Evolutionary conservation across 805 yeast species (phyloP).

Genomic region (Saturnispora silvae): DNA sequence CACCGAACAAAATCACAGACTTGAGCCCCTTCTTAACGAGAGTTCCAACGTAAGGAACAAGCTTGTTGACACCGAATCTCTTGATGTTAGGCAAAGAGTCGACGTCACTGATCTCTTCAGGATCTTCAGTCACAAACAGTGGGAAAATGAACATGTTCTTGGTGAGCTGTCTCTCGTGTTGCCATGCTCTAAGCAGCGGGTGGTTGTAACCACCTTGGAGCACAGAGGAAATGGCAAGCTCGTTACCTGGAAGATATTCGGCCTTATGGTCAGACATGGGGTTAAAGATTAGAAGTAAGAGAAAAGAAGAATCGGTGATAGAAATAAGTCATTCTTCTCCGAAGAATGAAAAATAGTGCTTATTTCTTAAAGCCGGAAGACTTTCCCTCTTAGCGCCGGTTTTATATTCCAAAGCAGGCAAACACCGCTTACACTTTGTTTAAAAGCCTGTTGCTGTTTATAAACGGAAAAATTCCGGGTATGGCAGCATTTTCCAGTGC

Average conservation of each 20-base stretch:
- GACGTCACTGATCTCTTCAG: slow-evolving; percentile 68
- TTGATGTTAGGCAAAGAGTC: slow-evolving; percentile 80
- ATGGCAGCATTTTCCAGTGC: too few species aligned
- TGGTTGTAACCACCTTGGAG: slow-evolving; percentile 93
- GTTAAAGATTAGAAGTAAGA: not conserved
- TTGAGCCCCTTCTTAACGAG: slow-evolving; percentile 73
- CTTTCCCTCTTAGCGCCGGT: too few species aligned
- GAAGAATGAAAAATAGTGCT: too few species aligned
- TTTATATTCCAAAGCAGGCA: too few species aligned
- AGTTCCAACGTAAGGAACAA: slow-evolving; percentile 58
- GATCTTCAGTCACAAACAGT: slow-evolving; percentile 68
- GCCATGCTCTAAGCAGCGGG: slow-evolving; percentile 86
- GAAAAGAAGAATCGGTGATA: not conserved
- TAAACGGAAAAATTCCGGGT: too few species aligned
- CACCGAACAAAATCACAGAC: slow-evolving; percentile 88
- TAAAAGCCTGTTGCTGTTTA: too few species aligned
- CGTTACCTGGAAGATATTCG: slow-evolving; percentile 48
- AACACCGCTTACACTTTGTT: too few species aligned
- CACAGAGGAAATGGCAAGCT: slow-evolving; percentile 59
- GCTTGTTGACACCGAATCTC: slow-evolving; percentile 72
- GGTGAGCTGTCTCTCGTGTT: slow-evolving; percentile 67
- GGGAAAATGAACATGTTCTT: slow-evolving; percentile 93
- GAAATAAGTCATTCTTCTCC: too few species aligned
- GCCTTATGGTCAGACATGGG: slow-evolving; percentile 41
- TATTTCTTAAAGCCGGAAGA: too few species aligned